A percentile compares a stretch with the other conserved stretches of the same genome.
These are phyloP conservation scores for Triangularia setosa DNA, from an alignment of 2,329 filamentous ascomycete species.

Conservation along the genomic window DNA sequence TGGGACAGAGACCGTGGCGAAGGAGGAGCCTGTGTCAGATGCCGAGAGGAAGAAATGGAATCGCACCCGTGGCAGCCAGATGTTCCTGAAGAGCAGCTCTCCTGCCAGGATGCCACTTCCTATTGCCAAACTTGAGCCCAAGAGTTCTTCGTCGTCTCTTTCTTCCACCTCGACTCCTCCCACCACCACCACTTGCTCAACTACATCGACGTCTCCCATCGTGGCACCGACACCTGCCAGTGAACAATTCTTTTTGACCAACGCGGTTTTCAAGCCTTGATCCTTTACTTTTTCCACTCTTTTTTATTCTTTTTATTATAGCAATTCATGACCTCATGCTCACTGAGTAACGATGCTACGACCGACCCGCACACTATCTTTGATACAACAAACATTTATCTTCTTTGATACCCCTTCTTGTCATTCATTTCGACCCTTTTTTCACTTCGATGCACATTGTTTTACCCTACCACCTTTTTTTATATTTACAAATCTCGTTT, in stretches of 20 bases:
- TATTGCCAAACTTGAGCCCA: constrained; percentile 23
- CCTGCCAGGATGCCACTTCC: constrained; percentile 31
- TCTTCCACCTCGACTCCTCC: constrained; percentile 16
- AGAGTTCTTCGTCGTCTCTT: constrained; percentile 22
- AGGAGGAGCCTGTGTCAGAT: constrained; percentile 27
- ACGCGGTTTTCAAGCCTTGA: constrained; percentile 24
- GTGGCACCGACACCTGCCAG: constrained; percentile 19
- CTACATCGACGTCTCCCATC: constrained; percentile 8
- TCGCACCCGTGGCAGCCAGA: constrained; percentile 46
- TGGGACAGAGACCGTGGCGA: constrained; percentile 28
- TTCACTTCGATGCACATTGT: constrained; percentile 5
- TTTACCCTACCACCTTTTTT: not conserved
- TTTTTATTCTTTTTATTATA: not conserved
- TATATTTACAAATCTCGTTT: not conserved
- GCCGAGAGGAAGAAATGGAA: constrained; percentile 41
- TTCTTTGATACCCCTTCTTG: constrained; percentile 25
- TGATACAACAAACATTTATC: constrained; percentile 5
- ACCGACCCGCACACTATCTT: constrained; percentile 22
- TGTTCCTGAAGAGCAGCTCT: constrained; percentile 43
- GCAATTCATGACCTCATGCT: constrained; percentile 13
- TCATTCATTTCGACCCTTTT: constrained; percentile 18
- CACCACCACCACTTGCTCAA: constrained; percentile 5
- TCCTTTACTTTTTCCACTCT: too few species aligned
- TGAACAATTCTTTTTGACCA: constrained; percentile 45
- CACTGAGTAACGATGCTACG: constrained; percentile 20